Base-by-base conservation (phyloP, 768 basidiomycete genomes). In the Hemileccinum rubropunctum region DNA sequence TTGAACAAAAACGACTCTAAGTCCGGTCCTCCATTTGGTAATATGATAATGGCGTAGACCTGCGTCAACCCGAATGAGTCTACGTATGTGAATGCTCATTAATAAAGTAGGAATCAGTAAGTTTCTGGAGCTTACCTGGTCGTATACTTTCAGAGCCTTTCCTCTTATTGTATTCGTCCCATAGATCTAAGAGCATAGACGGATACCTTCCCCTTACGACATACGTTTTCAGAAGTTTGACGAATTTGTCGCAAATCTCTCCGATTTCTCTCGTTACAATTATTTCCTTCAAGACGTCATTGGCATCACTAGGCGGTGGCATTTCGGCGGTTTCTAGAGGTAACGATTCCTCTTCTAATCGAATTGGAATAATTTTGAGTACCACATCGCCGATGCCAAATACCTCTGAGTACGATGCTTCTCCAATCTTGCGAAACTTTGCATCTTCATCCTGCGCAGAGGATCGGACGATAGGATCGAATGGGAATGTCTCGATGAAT, bases 361-460 rank as follows among this genome's bases (percentile, higher is more conserved):
- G 75, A 33, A 94, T 68, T 6, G 92, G 93, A 33, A 95, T 83
- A 39, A 97, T 78, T 72, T 95, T 95, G 55, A 95, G 76, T n/a
- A 95, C 93, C 30, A 95, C 82, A 56, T 88, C 81, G 3, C 87
- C 87, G 44, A 94, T 86, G 8, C 88, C 88, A 66, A 91, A 99
- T 26, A 99, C 97, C 63, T 99, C 97, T 0, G 92, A 95, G 68
- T 88, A 99, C 42, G 89, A 91, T 7, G 97, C 97, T 71, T 99
- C 97, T 36, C 95, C 95, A 40, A 98, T 84, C 69, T 99, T 99
- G 57, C 71, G 75, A 68, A 93, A 92, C 6, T 48, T 67, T 20
- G 67, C 52, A 52, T 70, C 56, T 57, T 57, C 69, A 58, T 51
- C 59, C 32, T 60, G 57, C 27, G 57, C 54, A 10, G 62, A 60